A percentile compares a stretch with the other conserved stretches of the same genome.
phyloP scores from a whole-genome alignment of 148 eudicot species.

The Agrostemma githago region DNA sequence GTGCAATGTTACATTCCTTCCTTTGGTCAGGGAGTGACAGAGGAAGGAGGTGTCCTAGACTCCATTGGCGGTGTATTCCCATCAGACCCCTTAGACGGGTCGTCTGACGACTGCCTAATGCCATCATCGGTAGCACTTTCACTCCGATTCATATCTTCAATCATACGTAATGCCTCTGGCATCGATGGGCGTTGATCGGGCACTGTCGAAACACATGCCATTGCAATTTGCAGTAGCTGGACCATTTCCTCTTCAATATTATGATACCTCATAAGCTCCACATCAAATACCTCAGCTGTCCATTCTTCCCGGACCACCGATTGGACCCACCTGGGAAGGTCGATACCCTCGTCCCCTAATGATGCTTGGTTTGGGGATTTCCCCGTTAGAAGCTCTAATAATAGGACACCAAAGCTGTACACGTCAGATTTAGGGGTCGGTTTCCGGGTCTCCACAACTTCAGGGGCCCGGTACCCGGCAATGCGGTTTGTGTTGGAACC shows the following conservation, averaged over 20 bases:
- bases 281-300: constrained; percentile 98
- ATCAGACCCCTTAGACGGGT: constrained; percentile 77
- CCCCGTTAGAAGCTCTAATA: constrained; percentile 79
- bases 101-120: constrained; percentile 78
- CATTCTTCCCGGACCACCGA: constrained; percentile 95
- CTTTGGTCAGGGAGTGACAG: constrained; percentile 51
- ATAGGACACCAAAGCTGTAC: constrained; percentile 81
- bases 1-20: constrained; percentile 2
- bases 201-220: constrained; percentile 79
- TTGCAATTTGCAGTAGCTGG: constrained; percentile 83
- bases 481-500: constrained; percentile 41
- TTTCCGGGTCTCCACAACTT: constrained; percentile 68
- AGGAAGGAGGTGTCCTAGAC: constrained; percentile 56
- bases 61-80: constrained; percentile 75
- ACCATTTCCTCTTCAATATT: constrained; percentile 99
- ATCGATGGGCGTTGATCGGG: constrained; percentile 91
- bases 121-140: constrained; percentile 64
- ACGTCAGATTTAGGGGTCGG: constrained; percentile 78
- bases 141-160: constrained; percentile 67
- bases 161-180: constrained; percentile 84
- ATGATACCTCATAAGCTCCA: constrained; percentile 88
- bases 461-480: constrained; percentile 93
- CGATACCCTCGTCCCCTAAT: constrained; percentile 91
- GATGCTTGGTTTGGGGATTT: constrained; percentile 96
- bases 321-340: constrained; percentile 95